phyloP scores from a whole-genome alignment of 768 basidiomycete genomes.

The Brasilioporus rufonigricans region DNA sequence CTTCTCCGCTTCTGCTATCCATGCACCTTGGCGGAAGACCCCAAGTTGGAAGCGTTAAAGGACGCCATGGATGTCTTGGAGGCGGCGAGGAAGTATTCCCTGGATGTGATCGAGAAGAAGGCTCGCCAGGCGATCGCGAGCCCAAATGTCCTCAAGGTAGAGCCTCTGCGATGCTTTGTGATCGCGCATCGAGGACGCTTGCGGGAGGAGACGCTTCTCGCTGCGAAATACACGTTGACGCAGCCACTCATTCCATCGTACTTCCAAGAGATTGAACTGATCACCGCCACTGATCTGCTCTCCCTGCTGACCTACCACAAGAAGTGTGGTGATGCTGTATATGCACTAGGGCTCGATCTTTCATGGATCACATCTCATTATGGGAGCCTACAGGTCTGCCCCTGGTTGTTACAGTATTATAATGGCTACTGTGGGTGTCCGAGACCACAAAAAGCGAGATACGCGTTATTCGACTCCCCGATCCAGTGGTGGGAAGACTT shows the following conservation, averaged over 20 bases:
- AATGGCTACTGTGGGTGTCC: background rate
- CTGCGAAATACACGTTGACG: background rate
- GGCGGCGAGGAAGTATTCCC: background rate
- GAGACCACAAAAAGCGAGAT: background rate
- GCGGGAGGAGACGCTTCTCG: background rate
- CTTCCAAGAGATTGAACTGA: background rate
- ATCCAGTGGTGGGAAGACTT: slow-evolving; percentile 21
- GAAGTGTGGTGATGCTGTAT: background rate
- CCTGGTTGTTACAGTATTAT: background rate
- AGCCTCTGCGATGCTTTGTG: background rate
- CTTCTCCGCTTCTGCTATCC: background rate
- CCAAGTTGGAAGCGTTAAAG: background rate
- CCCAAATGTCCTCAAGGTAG: background rate
- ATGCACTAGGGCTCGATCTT: background rate
- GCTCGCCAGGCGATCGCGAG: background rate
- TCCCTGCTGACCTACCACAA: background rate
- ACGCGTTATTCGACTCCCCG: background rate
- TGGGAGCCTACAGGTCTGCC: background rate
- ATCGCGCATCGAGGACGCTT: background rate
- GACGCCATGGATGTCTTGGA: background rate
- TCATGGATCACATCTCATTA: background rate
- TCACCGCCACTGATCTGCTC: background rate
- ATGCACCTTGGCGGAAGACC: background rate
- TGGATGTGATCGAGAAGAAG: background rate
- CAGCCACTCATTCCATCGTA: background rate